A percentile compares a stretch with the other conserved stretches of the same genome.
These are phyloP conservation scores for Cenococcum geophilum DNA, from an alignment of 495 filamentous ascomycete species.

Conservation along the genomic window DNA sequence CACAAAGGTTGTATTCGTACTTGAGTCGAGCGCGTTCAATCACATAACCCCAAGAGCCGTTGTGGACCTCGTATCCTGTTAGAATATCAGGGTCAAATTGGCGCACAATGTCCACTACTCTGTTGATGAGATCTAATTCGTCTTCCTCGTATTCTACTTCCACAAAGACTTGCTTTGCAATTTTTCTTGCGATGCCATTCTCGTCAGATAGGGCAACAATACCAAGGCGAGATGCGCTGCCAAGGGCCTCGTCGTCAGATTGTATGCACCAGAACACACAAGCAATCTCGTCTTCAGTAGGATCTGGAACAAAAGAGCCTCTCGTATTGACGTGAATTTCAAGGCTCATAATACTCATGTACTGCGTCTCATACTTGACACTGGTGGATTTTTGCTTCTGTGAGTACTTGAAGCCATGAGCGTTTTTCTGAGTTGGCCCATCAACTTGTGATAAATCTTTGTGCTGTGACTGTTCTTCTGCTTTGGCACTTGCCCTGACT, in stretches of 20 bases:
- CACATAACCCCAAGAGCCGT: slow-evolving; percentile 87
- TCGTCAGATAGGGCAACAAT: slow-evolving; percentile 60
- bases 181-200: slow-evolving; percentile 41
- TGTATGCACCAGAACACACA: slow-evolving; percentile 89
- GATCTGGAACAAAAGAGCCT: slow-evolving; percentile 72
- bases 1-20: slow-evolving; percentile 84
- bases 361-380: slow-evolving; percentile 78
- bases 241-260: slow-evolving; percentile 56
- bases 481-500: neutral
- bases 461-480: slow-evolving; percentile 11
- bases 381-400: slow-evolving; percentile 69
- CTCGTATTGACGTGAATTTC: slow-evolving; percentile 94
- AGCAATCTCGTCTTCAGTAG: slow-evolving; percentile 81
- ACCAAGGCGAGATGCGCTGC: slow-evolving; percentile 56
- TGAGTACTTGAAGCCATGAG: slow-evolving; percentile 79
- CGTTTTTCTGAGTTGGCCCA: slow-evolving; percentile 79
- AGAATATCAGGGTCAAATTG: slow-evolving; percentile 84
- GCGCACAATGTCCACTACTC: slow-evolving; percentile 80
- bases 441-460: slow-evolving; percentile 74
- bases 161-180: slow-evolving; percentile 49
- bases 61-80: slow-evolving; percentile 93
- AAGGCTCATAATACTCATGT: slow-evolving; percentile 94
- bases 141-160: slow-evolving; percentile 67
- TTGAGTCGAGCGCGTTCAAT: slow-evolving; percentile 81
- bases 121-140: slow-evolving; percentile 77